Conservation (phyloP, 1,139 yeast species). For the Nakaseomyces uthaithaninus region DNA sequence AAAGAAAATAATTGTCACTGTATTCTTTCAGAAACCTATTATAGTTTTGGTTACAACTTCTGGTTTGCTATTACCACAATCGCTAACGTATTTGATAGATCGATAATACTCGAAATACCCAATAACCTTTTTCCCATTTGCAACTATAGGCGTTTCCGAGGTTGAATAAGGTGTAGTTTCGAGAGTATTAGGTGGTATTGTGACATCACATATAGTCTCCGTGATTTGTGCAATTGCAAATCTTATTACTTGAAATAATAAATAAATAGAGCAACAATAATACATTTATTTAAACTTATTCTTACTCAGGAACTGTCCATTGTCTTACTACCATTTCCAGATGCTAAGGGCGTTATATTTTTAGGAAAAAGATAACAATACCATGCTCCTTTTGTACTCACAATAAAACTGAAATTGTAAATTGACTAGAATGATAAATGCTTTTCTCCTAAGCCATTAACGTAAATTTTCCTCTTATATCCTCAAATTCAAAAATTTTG, state of each 20-base stretch:
- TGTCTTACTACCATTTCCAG: too few species aligned
- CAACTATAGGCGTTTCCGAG: constrained; percentile 16
- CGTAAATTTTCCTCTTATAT: too few species aligned
- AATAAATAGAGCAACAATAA: not conserved
- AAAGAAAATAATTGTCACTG: not conserved
- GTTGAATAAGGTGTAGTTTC: constrained; percentile 24
- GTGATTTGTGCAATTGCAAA: not conserved
- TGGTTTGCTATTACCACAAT: constrained; percentile 13
- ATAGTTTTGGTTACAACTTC: constrained; percentile 11
- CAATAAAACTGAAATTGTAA: too few species aligned
- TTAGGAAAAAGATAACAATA: too few species aligned
- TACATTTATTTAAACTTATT: too few species aligned
- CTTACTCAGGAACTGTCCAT: too few species aligned
- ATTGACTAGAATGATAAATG: too few species aligned
- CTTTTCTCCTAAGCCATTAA: too few species aligned
- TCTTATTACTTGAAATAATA: not conserved
- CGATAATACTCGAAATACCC: constrained; percentile 22
- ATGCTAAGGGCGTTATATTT: too few species aligned
- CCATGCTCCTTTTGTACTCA: too few species aligned
- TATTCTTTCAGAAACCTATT: constrained; percentile 8
- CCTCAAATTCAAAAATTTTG: not conserved
- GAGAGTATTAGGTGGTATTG: constrained; percentile 10
- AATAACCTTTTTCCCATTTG: constrained; percentile 17
- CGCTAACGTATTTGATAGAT: constrained; percentile 19
- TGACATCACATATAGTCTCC: constrained; percentile 3